A percentile compares a stretch with the other conserved stretches of the same genome.
Evolutionary conservation across 805 yeast species (phyloP).

Genomic region (Tetrapisispora nanseiensis): DNA sequence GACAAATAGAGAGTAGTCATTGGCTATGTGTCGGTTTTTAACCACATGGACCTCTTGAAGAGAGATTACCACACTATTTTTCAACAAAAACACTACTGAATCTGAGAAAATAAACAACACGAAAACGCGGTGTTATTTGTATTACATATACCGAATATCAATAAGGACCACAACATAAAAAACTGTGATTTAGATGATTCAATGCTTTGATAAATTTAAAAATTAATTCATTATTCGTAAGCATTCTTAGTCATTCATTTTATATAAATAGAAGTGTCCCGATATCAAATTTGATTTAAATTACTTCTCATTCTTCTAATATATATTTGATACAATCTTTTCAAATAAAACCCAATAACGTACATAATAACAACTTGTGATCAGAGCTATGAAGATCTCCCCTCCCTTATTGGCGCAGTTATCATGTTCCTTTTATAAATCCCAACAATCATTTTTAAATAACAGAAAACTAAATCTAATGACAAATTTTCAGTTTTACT

Average conservation of each 20-base stretch:
- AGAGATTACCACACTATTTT: no score
- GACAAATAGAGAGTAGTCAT: no score
- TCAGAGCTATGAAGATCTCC: background rate
- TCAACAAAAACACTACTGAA: no score
- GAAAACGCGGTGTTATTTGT: background rate
- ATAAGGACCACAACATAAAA: background rate
- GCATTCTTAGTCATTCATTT: no score
- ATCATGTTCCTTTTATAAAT: background rate
- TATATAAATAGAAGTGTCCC: no score
- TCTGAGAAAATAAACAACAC: background rate
- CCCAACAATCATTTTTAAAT: slow-evolving; percentile 9
- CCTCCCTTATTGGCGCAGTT: background rate
- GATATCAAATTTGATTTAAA: background rate
- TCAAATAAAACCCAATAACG: background rate
- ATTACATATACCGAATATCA: background rate
- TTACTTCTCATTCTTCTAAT: no score
- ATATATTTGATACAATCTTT: no score
- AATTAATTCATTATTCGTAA: no score
- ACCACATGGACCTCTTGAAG: no score
- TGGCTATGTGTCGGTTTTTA: no score
- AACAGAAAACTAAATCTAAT: slow-evolving; percentile 8
- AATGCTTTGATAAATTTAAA: no score
- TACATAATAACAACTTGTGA: background rate
- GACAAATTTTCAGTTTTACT: slow-evolving; percentile 19
- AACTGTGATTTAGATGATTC: no score